phyloP scores from a whole-genome alignment of 2,329 filamentous ascomycete genomes.

The Ophiocordyceps australis region DNA sequence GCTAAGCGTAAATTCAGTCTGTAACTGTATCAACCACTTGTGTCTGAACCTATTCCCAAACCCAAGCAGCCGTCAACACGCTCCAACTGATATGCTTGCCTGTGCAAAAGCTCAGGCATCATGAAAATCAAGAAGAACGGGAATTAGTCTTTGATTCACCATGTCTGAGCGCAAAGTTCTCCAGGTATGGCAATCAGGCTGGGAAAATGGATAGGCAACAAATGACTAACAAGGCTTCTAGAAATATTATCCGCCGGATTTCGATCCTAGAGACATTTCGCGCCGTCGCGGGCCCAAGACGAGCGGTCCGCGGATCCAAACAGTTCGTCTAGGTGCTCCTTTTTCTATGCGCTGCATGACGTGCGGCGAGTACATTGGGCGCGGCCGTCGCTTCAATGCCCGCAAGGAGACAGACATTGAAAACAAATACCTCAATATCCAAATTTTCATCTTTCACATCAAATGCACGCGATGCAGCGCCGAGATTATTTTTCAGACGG shows the following conservation, averaged over 20 bases:
- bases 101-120: too few relatives aligned
- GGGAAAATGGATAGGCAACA: conserved; percentile 6
- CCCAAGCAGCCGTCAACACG: too few relatives aligned
- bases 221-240: conserved; percentile 6
- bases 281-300: conserved; percentile 53
- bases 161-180: conserved; percentile 85
- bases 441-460: conserved; percentile 70
- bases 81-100: too few relatives aligned
- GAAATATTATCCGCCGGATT: conserved; percentile 58
- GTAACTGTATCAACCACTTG: too few relatives aligned
- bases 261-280: conserved; percentile 70
- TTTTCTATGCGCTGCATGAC: conserved; percentile 24
- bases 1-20: too few relatives aligned
- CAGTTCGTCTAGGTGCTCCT: conserved; percentile 63
- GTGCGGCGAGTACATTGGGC: conserved; percentile 68
- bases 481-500: conserved; percentile 86
- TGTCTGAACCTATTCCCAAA: too few relatives aligned
- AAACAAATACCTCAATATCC: conserved; percentile 75
- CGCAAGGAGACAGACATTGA: conserved; percentile 80
- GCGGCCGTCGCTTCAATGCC: conserved; percentile 88
- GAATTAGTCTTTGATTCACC: too few relatives aligned
- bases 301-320: conserved; percentile 63
- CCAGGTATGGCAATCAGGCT: conserved; percentile 9
- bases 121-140: too few relatives aligned
- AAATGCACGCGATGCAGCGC: conserved; percentile 71